These are phyloP conservation scores for Candida gorgasii DNA, from an alignment of 805 yeast genomes.

Conservation along the genomic window DNA sequence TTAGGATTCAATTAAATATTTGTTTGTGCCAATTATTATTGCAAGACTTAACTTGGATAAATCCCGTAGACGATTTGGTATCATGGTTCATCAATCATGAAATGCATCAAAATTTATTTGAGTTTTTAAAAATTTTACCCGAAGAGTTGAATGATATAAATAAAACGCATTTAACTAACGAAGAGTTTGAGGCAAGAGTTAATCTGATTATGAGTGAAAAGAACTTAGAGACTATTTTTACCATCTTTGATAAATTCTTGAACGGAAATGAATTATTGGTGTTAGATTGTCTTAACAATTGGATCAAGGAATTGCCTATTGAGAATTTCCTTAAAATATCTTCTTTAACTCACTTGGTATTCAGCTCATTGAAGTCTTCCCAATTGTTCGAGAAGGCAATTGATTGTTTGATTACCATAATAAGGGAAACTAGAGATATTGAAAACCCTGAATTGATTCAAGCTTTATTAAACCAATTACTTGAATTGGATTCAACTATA, in stretches of 20 bases:
- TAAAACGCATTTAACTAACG: conserved; percentile 76
- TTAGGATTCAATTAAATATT: conserved; percentile 81
- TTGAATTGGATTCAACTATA: conserved; percentile 57
- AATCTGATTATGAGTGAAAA: conserved; percentile 50
- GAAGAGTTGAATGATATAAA: conserved; percentile 84
- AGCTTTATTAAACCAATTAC: conserved; percentile 67
- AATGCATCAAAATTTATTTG: conserved; percentile 49
- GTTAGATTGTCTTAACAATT: conserved; percentile 77
- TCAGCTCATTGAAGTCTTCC: conserved; percentile 57
- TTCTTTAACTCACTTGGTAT: conserved; percentile 67
- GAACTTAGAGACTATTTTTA: conserved; percentile 68
- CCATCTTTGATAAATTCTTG: conserved; percentile 55
- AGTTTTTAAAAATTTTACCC: conserved; percentile 83
- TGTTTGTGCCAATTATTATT: conserved; percentile 81
- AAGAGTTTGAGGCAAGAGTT: conserved; percentile 70
- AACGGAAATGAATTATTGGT: conserved; percentile 40
- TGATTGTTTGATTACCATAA: conserved; percentile 81
- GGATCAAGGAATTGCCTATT: conserved; percentile 87
- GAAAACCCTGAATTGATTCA: conserved; percentile 61
- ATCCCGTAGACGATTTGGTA: conserved; percentile 54
- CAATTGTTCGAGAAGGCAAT: conserved; percentile 80
- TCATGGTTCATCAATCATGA: conserved; percentile 18
- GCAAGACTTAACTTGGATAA: conserved; percentile 72
- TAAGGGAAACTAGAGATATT: conserved; percentile 79
- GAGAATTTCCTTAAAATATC: conserved; percentile 62